phyloP scores from a whole-genome alignment of 2,329 filamentous ascomycete species.

The Colletotrichum sp. region DNA sequence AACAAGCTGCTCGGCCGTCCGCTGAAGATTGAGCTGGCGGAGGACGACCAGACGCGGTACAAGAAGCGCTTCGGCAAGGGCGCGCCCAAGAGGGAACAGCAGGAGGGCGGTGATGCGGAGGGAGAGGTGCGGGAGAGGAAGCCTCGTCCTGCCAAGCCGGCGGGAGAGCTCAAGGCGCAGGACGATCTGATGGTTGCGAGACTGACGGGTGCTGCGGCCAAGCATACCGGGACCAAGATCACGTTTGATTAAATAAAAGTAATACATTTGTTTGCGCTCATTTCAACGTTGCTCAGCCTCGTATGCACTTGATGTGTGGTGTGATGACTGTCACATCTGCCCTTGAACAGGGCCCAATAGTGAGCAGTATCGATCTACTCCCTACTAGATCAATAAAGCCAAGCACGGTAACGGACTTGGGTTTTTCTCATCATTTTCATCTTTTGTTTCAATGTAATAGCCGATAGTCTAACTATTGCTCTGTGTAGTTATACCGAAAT shows the following conservation, averaged over 20 bases:
- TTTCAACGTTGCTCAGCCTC: no score
- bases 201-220: constrained; percentile 80
- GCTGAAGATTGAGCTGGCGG: constrained; percentile 90
- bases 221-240: constrained; percentile 79
- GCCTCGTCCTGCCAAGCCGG: constrained; percentile 35
- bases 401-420: no score
- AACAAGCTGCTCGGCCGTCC: constrained; percentile 81
- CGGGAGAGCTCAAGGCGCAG: constrained; percentile 41
- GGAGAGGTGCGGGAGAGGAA: constrained; percentile 28
- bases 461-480: no score
- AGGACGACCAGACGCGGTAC: constrained; percentile 87
- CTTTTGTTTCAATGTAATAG: no score
- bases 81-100: constrained; percentile 45
- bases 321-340: no score
- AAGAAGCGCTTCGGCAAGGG: constrained; percentile 92
- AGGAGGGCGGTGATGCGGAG: constrained; percentile 25
- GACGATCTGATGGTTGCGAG: constrained; percentile 60
- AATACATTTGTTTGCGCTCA: not conserved
- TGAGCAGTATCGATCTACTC: no score
- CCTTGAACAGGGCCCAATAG: no score
- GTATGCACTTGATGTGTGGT: no score
- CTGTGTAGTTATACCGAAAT: accelerated
- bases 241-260: constrained; percentile 70
- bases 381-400: no score
- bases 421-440: accelerated